These are phyloP conservation scores for Leishmania amazonensis DNA, from an alignment of 208 protist genomes.

Conservation along the genomic window DNA sequence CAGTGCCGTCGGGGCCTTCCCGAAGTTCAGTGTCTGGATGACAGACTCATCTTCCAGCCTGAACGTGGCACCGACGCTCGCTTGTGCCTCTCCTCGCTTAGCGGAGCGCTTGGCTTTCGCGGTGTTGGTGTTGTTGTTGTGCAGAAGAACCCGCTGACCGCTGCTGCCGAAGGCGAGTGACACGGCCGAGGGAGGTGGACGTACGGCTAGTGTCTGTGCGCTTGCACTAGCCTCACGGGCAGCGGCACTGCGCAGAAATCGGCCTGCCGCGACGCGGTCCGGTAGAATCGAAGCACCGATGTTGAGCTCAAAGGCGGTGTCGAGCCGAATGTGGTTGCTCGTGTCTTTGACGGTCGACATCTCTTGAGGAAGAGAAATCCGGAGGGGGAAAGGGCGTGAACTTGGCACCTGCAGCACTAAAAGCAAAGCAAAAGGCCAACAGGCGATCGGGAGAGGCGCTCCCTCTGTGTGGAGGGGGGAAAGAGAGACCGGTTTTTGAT, in stretches of 20 bases:
- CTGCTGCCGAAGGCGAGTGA: constrained; percentile 75
- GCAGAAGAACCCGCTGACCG: constrained; percentile 80
- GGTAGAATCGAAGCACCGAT: constrained; percentile 55
- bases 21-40: constrained; percentile 86
- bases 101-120: constrained; percentile 38
- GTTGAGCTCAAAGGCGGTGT: constrained; percentile 64
- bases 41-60: constrained; percentile 31
- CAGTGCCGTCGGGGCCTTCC: constrained; percentile 82
- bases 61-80: constrained; percentile 9
- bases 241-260: constrained; percentile 51
- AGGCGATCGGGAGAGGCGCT: neutral
- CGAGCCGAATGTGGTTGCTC: constrained; percentile 42
- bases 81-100: constrained; percentile 39
- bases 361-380: neutral
- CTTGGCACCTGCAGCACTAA: neutral
- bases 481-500: neutral
- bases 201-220: constrained; percentile 16
- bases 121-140: constrained; percentile 78
- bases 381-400: neutral
- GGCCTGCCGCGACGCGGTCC: constrained; percentile 60
- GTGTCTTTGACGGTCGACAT: constrained; percentile 17
- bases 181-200: constrained; percentile 32
- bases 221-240: constrained; percentile 13
- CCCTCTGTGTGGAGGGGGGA: neutral
- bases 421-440: neutral